A percentile compares a stretch with the other conserved stretches of the same genome.
These are phyloP conservation scores for Teunomyces kruisii DNA, from an alignment of 805 yeast species.

Conservation along the genomic window DNA sequence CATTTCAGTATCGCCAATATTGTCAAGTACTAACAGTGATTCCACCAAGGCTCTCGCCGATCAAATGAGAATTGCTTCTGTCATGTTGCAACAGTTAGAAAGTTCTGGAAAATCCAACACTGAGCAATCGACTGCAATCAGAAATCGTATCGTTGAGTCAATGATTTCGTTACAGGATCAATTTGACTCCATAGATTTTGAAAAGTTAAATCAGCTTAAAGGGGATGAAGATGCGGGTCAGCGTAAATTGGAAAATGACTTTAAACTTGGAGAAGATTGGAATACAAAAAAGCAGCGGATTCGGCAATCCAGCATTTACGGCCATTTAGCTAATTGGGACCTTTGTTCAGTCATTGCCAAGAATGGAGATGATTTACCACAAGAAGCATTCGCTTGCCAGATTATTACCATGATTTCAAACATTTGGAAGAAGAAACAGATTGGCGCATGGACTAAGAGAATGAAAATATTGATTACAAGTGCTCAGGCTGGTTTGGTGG, in stretches of 20 bases:
- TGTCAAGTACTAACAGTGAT: background rate
- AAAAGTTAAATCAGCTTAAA: constrained; percentile 49
- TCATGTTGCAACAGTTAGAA: constrained; percentile 90
- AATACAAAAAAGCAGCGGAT: constrained; percentile 75
- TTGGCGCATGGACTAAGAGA: constrained; percentile 85
- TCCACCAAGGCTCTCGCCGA: constrained; percentile 62
- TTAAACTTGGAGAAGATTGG: constrained; percentile 96
- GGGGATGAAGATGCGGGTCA: constrained; percentile 79
- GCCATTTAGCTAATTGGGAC: constrained; percentile 92
- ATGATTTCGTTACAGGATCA: constrained; percentile 40
- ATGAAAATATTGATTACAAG: constrained; percentile 93
- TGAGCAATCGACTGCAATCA: constrained; percentile 30
- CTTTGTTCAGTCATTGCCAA: constrained; percentile 93
- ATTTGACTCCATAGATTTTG: constrained; percentile 38
- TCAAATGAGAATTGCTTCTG: constrained; percentile 95
- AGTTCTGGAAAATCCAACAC: constrained; percentile 59
- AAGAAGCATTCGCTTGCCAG: constrained; percentile 97
- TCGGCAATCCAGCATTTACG: constrained; percentile 72
- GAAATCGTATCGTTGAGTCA: constrained; percentile 24
- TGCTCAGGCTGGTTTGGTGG: constrained; percentile 88
- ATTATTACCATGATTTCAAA: constrained; percentile 82
- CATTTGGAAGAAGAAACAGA: constrained; percentile 71
- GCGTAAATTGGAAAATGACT: constrained; percentile 86
- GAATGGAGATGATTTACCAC: constrained; percentile 93
- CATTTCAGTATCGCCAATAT: background rate